Evolutionary conservation across 208 protist genomes (phyloP).

Genomic region (Crithidia acanthocephali): DNA sequence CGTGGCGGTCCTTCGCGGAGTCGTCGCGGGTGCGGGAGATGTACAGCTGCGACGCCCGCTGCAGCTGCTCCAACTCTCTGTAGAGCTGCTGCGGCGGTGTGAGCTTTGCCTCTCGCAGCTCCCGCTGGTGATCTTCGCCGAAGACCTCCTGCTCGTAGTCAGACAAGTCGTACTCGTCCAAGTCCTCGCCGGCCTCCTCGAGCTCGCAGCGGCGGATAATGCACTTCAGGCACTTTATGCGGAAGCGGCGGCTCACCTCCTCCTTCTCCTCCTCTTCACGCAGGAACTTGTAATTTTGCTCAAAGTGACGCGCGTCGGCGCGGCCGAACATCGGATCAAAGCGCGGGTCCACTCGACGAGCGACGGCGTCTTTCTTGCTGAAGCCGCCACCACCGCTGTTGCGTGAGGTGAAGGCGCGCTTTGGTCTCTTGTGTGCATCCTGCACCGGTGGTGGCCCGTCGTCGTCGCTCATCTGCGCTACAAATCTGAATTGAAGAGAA

Average conservation of each 20-base stretch:
- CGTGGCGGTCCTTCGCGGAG: slow-evolving; percentile 42
- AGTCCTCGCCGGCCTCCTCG: slow-evolving; percentile 68
- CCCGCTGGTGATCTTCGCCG: slow-evolving; percentile 67
- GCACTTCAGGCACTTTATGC: slow-evolving; percentile 72
- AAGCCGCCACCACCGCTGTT: background rate
- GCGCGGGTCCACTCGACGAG: slow-evolving; percentile 62
- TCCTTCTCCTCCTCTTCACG: slow-evolving; percentile 75
- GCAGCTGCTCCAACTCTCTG: slow-evolving; percentile 62
- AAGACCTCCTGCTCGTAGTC: slow-evolving; percentile 80
- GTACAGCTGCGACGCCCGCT: slow-evolving; percentile 78
- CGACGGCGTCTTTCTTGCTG: slow-evolving; percentile 1
- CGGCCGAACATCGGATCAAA: slow-evolving; percentile 74
- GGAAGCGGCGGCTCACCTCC: slow-evolving; percentile 61
- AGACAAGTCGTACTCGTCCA: slow-evolving; percentile 86
- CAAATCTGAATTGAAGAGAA: background rate
- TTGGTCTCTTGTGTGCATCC: slow-evolving; percentile 63
- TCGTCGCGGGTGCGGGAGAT: slow-evolving; percentile 44
- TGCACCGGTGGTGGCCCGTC: slow-evolving; percentile 77
- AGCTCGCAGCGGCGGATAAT: slow-evolving; percentile 71
- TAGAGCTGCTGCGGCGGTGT: slow-evolving; percentile 56
- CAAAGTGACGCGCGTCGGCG: slow-evolving; percentile 56
- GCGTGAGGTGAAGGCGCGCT: background rate
- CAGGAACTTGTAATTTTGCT: slow-evolving; percentile 85
- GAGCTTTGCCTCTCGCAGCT: slow-evolving; percentile 59
- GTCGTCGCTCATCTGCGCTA: slow-evolving; percentile 32